Percentiles rank a stretch among this genome's conserved stretches.
Evolutionary conservation across 805 yeast species (phyloP).

Genomic region (Candida xyloterini): DNA sequence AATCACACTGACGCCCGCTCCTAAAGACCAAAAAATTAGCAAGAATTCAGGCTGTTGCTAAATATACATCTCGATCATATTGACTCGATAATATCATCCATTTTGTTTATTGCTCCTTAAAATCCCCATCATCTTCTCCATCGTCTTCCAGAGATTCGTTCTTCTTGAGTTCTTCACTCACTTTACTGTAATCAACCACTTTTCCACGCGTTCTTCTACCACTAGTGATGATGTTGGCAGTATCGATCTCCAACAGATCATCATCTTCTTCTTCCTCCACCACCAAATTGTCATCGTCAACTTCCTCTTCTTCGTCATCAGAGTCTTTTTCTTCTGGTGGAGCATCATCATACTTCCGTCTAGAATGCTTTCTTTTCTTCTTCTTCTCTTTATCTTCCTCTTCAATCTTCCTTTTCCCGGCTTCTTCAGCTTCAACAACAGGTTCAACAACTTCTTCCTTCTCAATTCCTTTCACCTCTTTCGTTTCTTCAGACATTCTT

Average conservation of each 20-base stretch:
- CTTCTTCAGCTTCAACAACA: constrained; percentile 1
- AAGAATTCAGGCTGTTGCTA: constrained; percentile 71
- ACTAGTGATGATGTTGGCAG: constrained; percentile 75
- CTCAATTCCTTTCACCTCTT: constrained; percentile 4
- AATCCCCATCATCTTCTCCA: constrained; percentile 49
- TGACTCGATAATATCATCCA: constrained; percentile 10
- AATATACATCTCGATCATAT: constrained; percentile 7
- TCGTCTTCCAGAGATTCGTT: constrained; percentile 47
- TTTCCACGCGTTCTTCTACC: constrained; percentile 92
- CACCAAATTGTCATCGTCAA: constrained; percentile 50
- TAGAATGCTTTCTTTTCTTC: constrained; percentile 24
- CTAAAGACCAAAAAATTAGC: constrained; percentile 66
- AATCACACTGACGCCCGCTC: constrained; percentile 88
- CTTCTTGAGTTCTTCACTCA: constrained; percentile 64
- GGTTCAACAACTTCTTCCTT: constrained; percentile 1
- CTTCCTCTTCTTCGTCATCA: constrained; percentile 38
- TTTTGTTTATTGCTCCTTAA: constrained; percentile 37
- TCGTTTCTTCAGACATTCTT: constrained; percentile 8
- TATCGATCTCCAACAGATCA: constrained; percentile 75
- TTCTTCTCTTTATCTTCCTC: constrained; percentile 17
- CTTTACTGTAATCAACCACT: constrained; percentile 79
- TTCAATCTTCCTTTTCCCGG: constrained; percentile 10
- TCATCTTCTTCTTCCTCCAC: constrained; percentile 74
- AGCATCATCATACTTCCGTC: constrained; percentile 24
- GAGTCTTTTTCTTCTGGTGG: constrained; percentile 33